Evolutionary conservation across 768 basidiomycete species (phyloP).

Genomic region (Lactarius sp.): DNA sequence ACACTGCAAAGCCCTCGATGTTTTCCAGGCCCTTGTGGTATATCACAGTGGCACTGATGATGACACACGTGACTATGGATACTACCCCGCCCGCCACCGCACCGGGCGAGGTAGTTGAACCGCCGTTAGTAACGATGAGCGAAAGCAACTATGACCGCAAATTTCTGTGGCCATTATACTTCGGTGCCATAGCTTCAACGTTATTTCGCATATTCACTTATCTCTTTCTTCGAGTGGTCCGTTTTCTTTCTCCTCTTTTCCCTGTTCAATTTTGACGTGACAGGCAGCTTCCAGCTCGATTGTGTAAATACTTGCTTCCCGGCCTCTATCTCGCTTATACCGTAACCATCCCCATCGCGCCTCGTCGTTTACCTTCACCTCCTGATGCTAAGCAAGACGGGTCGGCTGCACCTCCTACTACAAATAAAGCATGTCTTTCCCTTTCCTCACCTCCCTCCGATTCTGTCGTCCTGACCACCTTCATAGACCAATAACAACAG

Average conservation of each 20-base stretch:
- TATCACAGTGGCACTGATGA: too few relatives aligned
- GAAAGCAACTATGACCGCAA: not conserved
- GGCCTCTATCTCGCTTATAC: constrained; percentile 16
- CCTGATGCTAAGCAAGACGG: constrained; percentile 4
- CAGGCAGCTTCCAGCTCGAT: not conserved
- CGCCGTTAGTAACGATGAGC: too few relatives aligned
- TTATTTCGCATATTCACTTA: constrained; percentile 43
- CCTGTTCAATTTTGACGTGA: not conserved
- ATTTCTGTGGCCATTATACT: constrained; percentile 13
- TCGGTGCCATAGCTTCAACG: constrained; percentile 30
- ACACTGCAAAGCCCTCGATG: too few relatives aligned
- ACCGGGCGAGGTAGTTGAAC: too few relatives aligned
- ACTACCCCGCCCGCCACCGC: too few relatives aligned
- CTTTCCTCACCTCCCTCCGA: constrained; percentile 32
- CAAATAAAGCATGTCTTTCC: constrained; percentile 30
- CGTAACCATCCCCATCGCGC: constrained; percentile 22
- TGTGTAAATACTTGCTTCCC: constrained; percentile 34
- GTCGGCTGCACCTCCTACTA: not conserved
- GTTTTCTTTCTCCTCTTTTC: constrained; percentile 24
- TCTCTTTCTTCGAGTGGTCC: constrained; percentile 49
- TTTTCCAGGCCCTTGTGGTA: too few relatives aligned
- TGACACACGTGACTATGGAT: too few relatives aligned
- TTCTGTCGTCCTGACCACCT: constrained; percentile 16
- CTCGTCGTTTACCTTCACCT: not conserved
- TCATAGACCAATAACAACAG: constrained; percentile 2